Conservation (phyloP, 495 filamentous ascomycete species). For the Xylaria longipes region DNA sequence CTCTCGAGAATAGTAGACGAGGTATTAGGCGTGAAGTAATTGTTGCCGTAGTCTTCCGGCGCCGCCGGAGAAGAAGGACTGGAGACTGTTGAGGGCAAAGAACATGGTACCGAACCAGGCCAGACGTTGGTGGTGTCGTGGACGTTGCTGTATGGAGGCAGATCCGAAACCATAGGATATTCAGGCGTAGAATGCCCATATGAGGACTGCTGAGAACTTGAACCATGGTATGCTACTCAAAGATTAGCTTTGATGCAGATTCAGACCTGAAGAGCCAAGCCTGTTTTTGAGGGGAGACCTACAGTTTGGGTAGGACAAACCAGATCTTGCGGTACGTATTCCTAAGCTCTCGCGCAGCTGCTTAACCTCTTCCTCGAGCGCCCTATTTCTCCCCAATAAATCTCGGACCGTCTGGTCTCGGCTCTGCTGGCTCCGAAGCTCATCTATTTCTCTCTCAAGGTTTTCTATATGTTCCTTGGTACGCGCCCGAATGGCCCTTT, state of each 20-base stretch:
- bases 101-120: conserved; percentile 39
- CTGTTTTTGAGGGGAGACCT: not conserved
- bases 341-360: conserved; percentile 40
- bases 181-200: conserved; percentile 32
- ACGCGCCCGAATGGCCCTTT: conserved; percentile 82
- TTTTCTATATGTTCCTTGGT: conserved; percentile 82
- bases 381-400: conserved; percentile 45
- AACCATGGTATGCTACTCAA: conserved; percentile 25
- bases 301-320: conserved; percentile 27
- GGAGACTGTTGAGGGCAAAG: conserved; percentile 46
- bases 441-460: conserved; percentile 72
- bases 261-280: not conserved
- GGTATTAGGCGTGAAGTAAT: conserved; percentile 47
- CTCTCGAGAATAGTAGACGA: conserved; percentile 45
- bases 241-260: conserved; percentile 32
- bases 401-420: conserved; percentile 46
- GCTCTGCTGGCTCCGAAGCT: conserved; percentile 49
- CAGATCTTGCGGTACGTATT: conserved; percentile 24
- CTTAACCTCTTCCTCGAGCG: conserved; percentile 46
- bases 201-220: conserved; percentile 27
- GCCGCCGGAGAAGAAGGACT: conserved; percentile 50
- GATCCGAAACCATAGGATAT: conserved; percentile 35
- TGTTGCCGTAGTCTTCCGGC: conserved; percentile 46
- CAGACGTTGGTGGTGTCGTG: conserved; percentile 45
- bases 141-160: conserved; percentile 42